phyloP scores from a whole-genome alignment of 208 protist genomes.

The Crithidia fasciculata region DNA sequence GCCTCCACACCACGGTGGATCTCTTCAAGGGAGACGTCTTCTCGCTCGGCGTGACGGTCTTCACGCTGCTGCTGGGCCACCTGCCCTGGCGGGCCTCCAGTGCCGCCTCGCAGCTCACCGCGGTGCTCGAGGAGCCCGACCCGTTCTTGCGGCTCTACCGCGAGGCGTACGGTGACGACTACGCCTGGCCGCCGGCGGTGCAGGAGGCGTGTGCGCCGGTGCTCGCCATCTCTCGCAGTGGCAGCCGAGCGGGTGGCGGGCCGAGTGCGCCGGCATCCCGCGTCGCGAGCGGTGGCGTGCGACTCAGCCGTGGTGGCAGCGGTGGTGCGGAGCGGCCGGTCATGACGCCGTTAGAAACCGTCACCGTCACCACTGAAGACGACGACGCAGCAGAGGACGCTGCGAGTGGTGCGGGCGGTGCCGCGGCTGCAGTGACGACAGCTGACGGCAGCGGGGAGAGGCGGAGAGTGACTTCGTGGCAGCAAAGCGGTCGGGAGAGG shows the following conservation, averaged over 20 bases:
- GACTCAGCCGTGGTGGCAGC: background rate
- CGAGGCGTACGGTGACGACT: conserved; percentile 34
- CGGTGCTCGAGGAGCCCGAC: conserved; percentile 51
- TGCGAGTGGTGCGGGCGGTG: background rate
- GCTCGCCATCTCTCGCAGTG: background rate
- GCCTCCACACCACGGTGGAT: conserved; percentile 30
- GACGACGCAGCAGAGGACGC: conserved; percentile 2
- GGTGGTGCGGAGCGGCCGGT: background rate
- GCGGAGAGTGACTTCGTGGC: background rate
- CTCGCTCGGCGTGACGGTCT: conserved; percentile 67
- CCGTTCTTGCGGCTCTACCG: conserved; percentile 53
- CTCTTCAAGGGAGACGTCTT: conserved; percentile 82
- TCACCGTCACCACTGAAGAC: conserved; percentile 2
- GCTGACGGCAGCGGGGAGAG: background rate
- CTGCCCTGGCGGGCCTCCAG: conserved; percentile 58
- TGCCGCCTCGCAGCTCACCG: conserved; percentile 49
- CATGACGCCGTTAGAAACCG: conserved; percentile 4
- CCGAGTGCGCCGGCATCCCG: background rate
- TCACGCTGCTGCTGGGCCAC: conserved; percentile 67
- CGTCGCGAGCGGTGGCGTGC: background rate
- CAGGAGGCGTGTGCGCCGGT: conserved; percentile 10
- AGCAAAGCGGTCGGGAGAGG: background rate
- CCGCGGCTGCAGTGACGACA: no score
- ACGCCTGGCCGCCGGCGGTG: conserved; percentile 21
- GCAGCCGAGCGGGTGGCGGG: background rate